Evolutionary conservation across 306 rosid species (phyloP), one percentile per base, ranked within the genome.

Genomic region (Quercus suber): DNA sequence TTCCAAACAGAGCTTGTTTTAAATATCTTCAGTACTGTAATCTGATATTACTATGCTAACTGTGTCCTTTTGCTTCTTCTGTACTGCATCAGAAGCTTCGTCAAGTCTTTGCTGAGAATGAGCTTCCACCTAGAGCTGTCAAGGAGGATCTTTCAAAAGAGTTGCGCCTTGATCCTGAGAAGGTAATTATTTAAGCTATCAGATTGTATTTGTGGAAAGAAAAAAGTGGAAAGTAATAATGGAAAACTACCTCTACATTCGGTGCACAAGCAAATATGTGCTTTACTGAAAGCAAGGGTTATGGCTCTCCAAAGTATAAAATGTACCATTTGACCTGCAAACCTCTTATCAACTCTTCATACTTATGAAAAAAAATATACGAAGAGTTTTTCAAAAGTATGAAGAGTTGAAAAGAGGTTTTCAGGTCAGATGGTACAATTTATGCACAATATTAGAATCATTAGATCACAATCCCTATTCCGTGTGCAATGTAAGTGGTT

Each of bases 91-190:
- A 94, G 98, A 94, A 84, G 82, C 98, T 94, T 75, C 95, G 96
- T 80, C 88, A 89, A 90, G 98, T 75, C 23, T 94, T 94, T 81
- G 82, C 91, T 27, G 91, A 88, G 80, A 90, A 90, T 45, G 95
- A 92, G 85, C 98, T 92, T 85, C 97, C 98, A 51, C 71, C 98
- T 60, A 92, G 83, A 81, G 89, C 86, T n/a, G 86, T 88, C 74
- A 92, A 86, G 80, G 91, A 89, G 45, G 79, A 80, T 74, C 89
- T 94, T 79, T 94, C 97, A 30, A 85, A 90, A 69, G 98, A 94
- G 77, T 80, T 94, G 83, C 96, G 92, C 79, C 97, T 94, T 76
- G 91, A 92, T 80, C 74, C 86, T 68, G 90, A 88, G 80, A 92
- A 92, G 96, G 97, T 90, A 81, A 78, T 45, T 65, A 41, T 35